Evolutionary conservation across 768 basidiomycete genomes (phyloP), one percentile per base, ranked within the genome.

Genomic region (Saitozyma podzolica): DNA sequence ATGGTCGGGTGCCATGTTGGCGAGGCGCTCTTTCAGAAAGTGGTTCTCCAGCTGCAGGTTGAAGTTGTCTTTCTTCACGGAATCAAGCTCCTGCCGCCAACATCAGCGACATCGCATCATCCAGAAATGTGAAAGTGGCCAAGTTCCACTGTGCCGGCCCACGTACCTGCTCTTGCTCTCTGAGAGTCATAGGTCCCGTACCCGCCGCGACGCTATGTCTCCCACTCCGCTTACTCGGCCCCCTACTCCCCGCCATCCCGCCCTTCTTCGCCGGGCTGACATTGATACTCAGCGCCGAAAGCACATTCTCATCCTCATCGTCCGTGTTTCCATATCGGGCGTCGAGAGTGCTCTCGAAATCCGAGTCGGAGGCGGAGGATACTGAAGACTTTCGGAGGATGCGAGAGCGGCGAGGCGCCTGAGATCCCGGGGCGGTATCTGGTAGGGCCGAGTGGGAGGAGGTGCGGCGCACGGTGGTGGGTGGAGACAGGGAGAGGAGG

Each of bases 41-140:
- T 96, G 92, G 3, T 97, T 90, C 62, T 92, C 90, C 56, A 98
- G 85, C 79, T 97, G 96, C 76, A 99, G 88, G 73, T 88, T 89
- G 79, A 98, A 97, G 83, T 95, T 95, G 78, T 98, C 94, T 78
- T 94, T 96, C 82, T 95, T 93, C 73, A 93, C 86, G 65, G 87
- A 87, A 80, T 98, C 92, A 75, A 96, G 91, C 78, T 94, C 90
- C 94, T 98, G 73, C 8, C 17, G 56, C 6, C 3, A 39, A 47
- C 16, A 7, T 51, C 9, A 56, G 16, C 51, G 2, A 29, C 29
- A 5, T 29, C 29, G 29, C 29, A 29, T 29, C 29, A 29, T 29
- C 29, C 29, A 29, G 29, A 29, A 29, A 29, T 29, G 29, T 29
- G 29, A 29, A 29, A 29, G 29, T 29, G 5, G 5, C 29, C 29